Percentiles rank a stretch among this genome's conserved stretches.
Evolutionary conservation across 2,329 filamentous ascomycete species (phyloP).

Genomic region (Aspergillus terreus): DNA sequence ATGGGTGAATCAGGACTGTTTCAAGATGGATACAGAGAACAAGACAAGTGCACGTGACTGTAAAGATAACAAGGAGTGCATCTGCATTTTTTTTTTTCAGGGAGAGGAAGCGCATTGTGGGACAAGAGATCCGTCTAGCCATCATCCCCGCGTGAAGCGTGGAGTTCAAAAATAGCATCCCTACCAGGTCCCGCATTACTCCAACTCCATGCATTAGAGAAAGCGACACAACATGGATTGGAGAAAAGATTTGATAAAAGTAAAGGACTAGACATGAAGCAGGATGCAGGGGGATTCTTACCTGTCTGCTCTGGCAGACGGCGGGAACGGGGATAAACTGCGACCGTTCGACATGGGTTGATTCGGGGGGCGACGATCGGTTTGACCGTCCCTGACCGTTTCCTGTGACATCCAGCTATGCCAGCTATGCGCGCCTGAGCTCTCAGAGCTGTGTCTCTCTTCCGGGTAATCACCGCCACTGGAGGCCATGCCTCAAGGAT

Average conservation of each 20-base stretch:
- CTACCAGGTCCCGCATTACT: neutral
- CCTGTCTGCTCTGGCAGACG: conserved; percentile 26
- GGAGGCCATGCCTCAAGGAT: conserved; percentile 28
- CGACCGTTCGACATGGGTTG: conserved; percentile 22
- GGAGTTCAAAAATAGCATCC: neutral
- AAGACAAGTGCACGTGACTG: neutral
- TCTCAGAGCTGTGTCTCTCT: conserved; percentile 39
- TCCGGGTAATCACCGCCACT: conserved; percentile 30
- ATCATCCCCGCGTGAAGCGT: neutral
- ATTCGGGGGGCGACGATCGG: conserved; percentile 15
- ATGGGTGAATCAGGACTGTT: neutral
- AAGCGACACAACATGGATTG: neutral
- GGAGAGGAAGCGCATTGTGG: neutral
- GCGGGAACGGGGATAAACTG: conserved; percentile 24
- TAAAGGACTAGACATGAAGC: too few species aligned
- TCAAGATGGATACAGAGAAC: neutral
- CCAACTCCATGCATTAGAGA: neutral
- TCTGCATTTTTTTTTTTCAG: neutral
- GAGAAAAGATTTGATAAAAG: neutral
- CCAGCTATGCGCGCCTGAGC: conserved; percentile 36
- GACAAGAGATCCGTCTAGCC: neutral
- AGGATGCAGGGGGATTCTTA: conserved; percentile 20
- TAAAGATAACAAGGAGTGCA: neutral
- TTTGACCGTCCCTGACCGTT: conserved; percentile 32
- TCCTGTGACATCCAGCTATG: conserved; percentile 39